phyloP scores from a whole-genome alignment of 208 protist species.

The Trypanosoma congolense region DNA sequence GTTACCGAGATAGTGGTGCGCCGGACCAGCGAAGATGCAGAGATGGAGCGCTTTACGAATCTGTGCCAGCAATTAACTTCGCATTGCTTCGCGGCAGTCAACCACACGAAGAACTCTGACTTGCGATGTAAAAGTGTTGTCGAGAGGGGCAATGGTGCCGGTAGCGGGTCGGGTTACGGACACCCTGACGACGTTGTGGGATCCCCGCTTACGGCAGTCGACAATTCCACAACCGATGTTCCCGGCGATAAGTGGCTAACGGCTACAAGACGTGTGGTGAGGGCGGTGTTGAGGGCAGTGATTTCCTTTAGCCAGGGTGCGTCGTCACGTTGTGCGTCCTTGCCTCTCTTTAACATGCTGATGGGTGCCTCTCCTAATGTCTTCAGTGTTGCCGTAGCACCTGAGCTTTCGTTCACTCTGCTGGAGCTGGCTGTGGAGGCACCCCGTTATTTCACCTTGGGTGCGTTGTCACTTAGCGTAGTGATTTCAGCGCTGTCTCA shows the following conservation, averaged over 20 bases:
- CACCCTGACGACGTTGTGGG: neutral
- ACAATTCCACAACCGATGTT: neutral
- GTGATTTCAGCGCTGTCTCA: slow-evolving; percentile 5
- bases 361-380: slow-evolving; percentile 3
- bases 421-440: slow-evolving; percentile 5
- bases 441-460: neutral
- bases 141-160: neutral
- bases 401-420: slow-evolving; percentile 16
- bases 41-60: slow-evolving; percentile 12
- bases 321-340: neutral
- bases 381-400: slow-evolving; percentile 13
- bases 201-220: neutral
- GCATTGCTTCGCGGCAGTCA: slow-evolving; percentile 4
- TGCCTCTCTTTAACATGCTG: slow-evolving; percentile 7
- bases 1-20: slow-evolving; percentile 19
- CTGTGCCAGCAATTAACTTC: slow-evolving; percentile 16
- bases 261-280: slow-evolving; percentile 9
- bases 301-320: slow-evolving; percentile 7
- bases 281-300: slow-evolving; percentile 8
- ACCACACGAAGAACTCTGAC: neutral
- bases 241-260: slow-evolving; percentile 10
- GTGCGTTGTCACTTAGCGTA: neutral
- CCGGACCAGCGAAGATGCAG: slow-evolving; percentile 1
- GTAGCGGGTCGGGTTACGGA: neutral
- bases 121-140: neutral